Evolutionary conservation across 371 early-diverging fungal genomes (phyloP).

Genomic region (Mortierella sp.): DNA sequence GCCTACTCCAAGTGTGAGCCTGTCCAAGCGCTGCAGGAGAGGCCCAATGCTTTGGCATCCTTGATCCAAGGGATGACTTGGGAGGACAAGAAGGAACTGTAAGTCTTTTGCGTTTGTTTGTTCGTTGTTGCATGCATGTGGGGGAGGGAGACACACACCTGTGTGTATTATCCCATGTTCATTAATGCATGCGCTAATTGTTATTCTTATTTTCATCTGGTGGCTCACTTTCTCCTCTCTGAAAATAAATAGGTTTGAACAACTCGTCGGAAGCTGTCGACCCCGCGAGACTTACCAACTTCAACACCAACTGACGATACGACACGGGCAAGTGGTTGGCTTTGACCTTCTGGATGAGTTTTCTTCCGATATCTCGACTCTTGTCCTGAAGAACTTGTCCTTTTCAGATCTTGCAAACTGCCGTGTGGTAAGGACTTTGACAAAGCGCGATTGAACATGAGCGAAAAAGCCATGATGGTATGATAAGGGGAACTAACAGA

Average conservation of each 20-base stretch:
- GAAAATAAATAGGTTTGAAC: conserved; percentile 26
- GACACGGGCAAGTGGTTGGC: conserved; percentile 29
- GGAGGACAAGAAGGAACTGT: conserved; percentile 45
- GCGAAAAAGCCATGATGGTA: background rate
- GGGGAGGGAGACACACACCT: background rate
- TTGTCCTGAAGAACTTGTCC: conserved; percentile 21
- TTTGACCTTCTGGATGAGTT: conserved; percentile 38
- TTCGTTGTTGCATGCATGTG: background rate
- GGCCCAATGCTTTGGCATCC: conserved; percentile 24
- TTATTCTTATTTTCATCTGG: background rate
- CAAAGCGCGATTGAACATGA: background rate
- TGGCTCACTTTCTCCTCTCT: background rate
- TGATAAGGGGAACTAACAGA: too few species aligned
- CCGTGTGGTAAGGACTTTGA: conserved; percentile 27
- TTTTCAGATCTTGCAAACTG: conserved; percentile 42
- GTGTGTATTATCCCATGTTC: background rate
- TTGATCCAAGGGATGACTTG: conserved; percentile 38
- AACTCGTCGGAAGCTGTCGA: conserved; percentile 24
- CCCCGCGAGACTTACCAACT: conserved; percentile 35
- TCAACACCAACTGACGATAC: conserved; percentile 25
- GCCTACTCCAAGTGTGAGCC: conserved; percentile 39
- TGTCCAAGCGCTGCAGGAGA: conserved; percentile 19
- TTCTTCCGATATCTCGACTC: conserved; percentile 15
- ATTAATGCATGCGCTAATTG: background rate
- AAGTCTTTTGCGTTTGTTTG: conserved; percentile 4